Evolutionary conservation across 441 rosid species (phyloP).

Genomic region (Melastoma candidum): DNA sequence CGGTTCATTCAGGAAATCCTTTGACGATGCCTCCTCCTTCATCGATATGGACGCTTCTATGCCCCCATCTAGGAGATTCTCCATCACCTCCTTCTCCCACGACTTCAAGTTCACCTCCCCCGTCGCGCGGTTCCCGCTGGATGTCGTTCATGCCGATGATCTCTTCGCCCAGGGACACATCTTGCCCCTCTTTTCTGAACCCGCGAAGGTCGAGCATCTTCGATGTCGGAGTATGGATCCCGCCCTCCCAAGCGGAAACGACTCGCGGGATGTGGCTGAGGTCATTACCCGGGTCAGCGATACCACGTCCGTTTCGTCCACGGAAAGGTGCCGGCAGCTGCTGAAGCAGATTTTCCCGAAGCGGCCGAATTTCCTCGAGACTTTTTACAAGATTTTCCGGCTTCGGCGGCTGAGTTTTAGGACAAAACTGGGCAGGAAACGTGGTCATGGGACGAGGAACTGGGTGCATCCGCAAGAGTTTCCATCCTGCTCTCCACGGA

Average conservation of each 20-base stretch:
- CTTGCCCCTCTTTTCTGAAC: slow-evolving; percentile 38
- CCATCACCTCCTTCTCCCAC: slow-evolving; percentile 31
- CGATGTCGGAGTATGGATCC: slow-evolving; percentile 7
- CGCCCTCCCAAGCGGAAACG: too few species aligned
- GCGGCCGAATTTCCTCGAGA: slow-evolving; percentile 10
- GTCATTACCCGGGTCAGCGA: too few species aligned
- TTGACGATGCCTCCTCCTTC: slow-evolving; percentile 68
- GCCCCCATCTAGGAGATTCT: slow-evolving; percentile 88
- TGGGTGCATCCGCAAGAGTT: slow-evolving; percentile 1
- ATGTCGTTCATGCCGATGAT: slow-evolving; percentile 76
- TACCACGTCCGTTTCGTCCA: background rate
- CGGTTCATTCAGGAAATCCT: slow-evolving; percentile 38
- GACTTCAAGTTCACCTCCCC: slow-evolving; percentile 88
- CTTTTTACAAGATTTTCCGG: slow-evolving; percentile 4
- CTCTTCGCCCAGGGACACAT: slow-evolving; percentile 73
- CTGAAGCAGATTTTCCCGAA: slow-evolving; percentile 9
- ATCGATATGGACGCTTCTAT: slow-evolving; percentile 94
- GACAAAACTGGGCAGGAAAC: background rate
- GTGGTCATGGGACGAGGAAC: slow-evolving; percentile 3
- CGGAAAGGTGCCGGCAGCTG: background rate
- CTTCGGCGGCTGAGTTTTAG: background rate
- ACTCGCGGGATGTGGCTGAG: too few species aligned
- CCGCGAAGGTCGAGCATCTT: slow-evolving; percentile 25
- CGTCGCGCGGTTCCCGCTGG: slow-evolving; percentile 29
- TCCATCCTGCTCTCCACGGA: background rate